Base-by-base conservation (phyloP, 805 yeast species). In the Naumovozyma baii region DNA sequence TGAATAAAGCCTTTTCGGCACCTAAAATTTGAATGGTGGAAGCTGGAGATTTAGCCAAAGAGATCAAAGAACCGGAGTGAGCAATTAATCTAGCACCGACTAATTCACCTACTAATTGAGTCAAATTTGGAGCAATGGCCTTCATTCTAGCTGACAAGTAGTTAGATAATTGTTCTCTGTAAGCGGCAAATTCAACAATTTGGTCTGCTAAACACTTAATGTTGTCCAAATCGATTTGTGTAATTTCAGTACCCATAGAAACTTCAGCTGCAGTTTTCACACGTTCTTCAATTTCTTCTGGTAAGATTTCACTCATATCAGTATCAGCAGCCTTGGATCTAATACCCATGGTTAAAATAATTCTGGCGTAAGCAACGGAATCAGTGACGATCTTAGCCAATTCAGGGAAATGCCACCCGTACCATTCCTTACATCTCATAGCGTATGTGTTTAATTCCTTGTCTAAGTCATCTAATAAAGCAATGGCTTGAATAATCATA, bases 401-500 rank as follows among this genome's bases (percentile, higher is more conserved):
- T 68, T 92, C 98, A 31, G 98, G 98, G 80, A 92, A 92, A 68
- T 92, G 98, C 98, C 98, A 92, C 50, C 98, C 98, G 69, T 92
- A 92, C 98, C 98, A 92, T 70, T 92, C 98, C 71, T 90, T 92
- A 69, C 90, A 78, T 72, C 98, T 80, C 98, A 92, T 92, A 51
- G 97, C 95, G 57, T 90, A 92, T 39, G 96, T 92, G 71, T 92
- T 92, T 56, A 92, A 76, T 67, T 92, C 98, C 70, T 92, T 92
- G 71, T 92, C 98, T 56, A 92, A 75, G 60, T 92, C 96, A 58
- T 92, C 98, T 59, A 92, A 75, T 51, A 92, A 72, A 16, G 97
- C 96, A 67, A 92, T 92, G 43, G 98, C 98, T 72, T 92, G 98
- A 48, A 92, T 94, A 63, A 92, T 90, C 98, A 92, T 92, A 49